Evolutionary conservation across 345 rosid genomes (phyloP).

Genomic region (Jatropha curcas): DNA sequence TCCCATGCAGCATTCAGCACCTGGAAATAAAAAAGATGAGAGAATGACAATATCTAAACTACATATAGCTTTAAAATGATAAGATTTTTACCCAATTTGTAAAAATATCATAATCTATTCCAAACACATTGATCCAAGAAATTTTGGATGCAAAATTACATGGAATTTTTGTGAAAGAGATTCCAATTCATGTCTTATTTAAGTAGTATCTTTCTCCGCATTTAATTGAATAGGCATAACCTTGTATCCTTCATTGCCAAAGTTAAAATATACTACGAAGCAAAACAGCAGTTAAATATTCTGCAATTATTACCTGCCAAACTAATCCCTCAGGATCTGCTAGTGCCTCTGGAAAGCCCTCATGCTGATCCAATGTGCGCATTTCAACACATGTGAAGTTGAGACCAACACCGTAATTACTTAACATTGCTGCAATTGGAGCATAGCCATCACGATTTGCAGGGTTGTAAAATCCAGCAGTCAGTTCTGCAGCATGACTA

Average conservation of each 20-base stretch:
- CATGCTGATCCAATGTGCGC: constrained; percentile 54
- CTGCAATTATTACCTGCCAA: constrained; percentile 66
- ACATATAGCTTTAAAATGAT: neutral
- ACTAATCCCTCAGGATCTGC: constrained; percentile 82
- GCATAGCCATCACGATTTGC: constrained; percentile 88
- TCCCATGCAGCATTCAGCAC: constrained; percentile 94
- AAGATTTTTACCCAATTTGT: neutral
- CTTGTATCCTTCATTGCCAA: neutral
- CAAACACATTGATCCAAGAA: neutral
- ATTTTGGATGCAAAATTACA: neutral
- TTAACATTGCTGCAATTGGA: constrained; percentile 61
- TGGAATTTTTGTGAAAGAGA: neutral
- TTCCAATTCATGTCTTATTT: neutral
- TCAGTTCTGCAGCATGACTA: constrained; percentile 93
- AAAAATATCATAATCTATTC: neutral
- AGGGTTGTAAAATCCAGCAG: constrained; percentile 91
- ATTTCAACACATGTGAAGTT: constrained; percentile 63
- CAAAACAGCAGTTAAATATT: neutral
- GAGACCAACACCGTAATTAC: constrained; percentile 73
- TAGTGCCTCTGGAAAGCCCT: constrained; percentile 52
- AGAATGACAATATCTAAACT: too few species aligned
- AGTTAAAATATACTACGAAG: neutral
- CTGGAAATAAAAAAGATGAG: constrained; percentile 36
- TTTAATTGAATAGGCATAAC: neutral
- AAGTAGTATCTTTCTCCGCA: neutral